Evolutionary conservation across 2,329 filamentous ascomycete species (phyloP).

Genomic region (Ceratocystis colombiana): DNA sequence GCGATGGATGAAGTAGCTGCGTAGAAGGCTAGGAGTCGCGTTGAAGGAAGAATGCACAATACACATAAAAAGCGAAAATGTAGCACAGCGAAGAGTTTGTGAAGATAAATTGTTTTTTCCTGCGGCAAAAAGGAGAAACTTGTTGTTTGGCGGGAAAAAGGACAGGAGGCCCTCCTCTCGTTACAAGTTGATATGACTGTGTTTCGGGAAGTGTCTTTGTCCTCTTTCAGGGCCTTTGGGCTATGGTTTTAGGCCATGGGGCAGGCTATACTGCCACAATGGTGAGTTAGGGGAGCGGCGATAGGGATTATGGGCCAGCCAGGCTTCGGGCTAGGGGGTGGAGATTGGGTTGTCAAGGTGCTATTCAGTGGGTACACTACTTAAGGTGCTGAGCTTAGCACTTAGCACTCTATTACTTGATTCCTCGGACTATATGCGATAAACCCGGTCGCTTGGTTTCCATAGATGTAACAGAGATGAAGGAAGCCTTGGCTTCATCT

Average conservation of each 20-base stretch:
- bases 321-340: too few species aligned
- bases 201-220: conserved; percentile 24
- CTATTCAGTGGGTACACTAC: too few species aligned
- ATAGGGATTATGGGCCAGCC: too few species aligned
- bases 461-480: too few species aligned
- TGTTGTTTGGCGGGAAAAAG: conserved; percentile 4
- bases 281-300: not conserved
- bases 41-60: too few species aligned
- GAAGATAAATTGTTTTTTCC: not conserved
- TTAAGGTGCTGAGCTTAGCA: too few species aligned
- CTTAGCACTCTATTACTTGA: too few species aligned
- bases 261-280: too few species aligned
- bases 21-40: not conserved
- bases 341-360: too few species aligned
- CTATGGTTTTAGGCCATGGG: not conserved
- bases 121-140: conserved; percentile 9
- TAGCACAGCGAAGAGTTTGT: not conserved
- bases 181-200: conserved; percentile 24
- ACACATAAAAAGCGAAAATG: conserved; percentile 10
- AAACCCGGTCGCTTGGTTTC: too few species aligned
- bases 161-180: conserved; percentile 20
- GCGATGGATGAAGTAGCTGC: not conserved
- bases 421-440: too few species aligned
- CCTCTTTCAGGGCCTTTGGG: not conserved
- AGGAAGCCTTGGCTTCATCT: too few species aligned